These are phyloP conservation scores for Tuber calosporum DNA, from an alignment of 495 filamentous ascomycete species.

Conservation along the genomic window DNA sequence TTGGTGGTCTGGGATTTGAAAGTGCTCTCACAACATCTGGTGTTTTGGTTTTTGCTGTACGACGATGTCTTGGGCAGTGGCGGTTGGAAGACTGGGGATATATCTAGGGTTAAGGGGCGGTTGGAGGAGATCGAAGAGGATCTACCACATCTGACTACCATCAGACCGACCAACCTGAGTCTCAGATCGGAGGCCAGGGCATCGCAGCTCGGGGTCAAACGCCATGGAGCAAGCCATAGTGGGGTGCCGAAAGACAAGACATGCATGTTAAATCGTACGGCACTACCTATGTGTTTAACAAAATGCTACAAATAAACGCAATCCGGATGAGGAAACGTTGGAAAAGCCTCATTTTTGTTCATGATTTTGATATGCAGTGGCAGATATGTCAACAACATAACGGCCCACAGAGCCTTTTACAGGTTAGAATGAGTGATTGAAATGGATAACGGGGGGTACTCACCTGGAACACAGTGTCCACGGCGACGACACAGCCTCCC, in stretches of 20 bases:
- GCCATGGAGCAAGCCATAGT: neutral
- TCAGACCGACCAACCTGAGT: neutral
- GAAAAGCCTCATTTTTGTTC: neutral
- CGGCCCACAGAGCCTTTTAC: neutral
- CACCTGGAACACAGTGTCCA: neutral
- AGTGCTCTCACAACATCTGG: neutral
- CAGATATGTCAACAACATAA: neutral
- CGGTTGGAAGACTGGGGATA: neutral
- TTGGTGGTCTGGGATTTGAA: too few relatives aligned
- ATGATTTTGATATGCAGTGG: neutral
- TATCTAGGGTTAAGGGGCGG: neutral
- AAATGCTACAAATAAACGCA: conserved; percentile 1
- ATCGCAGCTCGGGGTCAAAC: neutral
- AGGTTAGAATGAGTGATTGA: conserved; percentile 1
- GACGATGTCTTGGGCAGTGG: neutral
- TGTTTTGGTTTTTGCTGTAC: neutral
- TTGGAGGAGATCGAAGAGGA: neutral
- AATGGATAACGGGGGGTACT: neutral
- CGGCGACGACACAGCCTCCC: neutral
- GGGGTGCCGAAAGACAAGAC: neutral
- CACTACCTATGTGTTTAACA: conserved; percentile 1
- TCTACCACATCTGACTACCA: neutral
- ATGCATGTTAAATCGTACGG: neutral
- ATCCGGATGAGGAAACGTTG: neutral
- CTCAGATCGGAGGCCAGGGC: too few relatives aligned